Conservation (phyloP, 225 moss, liverwort and hornwort species). For the Physcomitrium patens region DNA sequence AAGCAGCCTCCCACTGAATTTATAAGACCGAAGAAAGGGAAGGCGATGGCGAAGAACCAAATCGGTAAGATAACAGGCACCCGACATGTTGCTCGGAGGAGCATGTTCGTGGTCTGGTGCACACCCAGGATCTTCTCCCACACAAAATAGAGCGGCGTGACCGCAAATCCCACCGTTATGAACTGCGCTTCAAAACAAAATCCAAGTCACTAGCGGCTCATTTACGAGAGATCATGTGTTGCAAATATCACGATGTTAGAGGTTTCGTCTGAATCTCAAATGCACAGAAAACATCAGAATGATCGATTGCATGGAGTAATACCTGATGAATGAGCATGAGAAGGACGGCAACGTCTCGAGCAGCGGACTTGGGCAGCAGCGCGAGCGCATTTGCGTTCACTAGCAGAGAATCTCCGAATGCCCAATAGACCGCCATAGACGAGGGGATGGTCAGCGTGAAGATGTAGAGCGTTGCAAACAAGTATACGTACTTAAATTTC, state of each 20-base stretch:
- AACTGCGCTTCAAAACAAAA: slow-evolving; percentile 40
- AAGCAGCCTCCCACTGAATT: slow-evolving; percentile 60
- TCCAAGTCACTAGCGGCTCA: too few relatives aligned
- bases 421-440: slow-evolving; percentile 86
- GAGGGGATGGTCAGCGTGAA: slow-evolving; percentile 92
- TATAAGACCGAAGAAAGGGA: slow-evolving; percentile 67
- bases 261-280: too few relatives aligned
- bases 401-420: slow-evolving; percentile 80
- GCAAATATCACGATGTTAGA: too few relatives aligned
- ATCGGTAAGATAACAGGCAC: slow-evolving; percentile 57
- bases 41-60: slow-evolving; percentile 64
- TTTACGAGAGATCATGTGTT: too few relatives aligned
- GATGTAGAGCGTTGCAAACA: slow-evolving; percentile 85
- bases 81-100: slow-evolving; percentile 58
- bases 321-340: slow-evolving; percentile 99
- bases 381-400: slow-evolving; percentile 72
- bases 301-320: too few relatives aligned
- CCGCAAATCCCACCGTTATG: slow-evolving; percentile 54
- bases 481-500: slow-evolving; percentile 86
- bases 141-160: slow-evolving; percentile 59
- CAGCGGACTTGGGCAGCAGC: slow-evolving; percentile 74
- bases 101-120: slow-evolving; percentile 48
- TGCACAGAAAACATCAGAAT: too few relatives aligned
- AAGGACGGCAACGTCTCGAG: slow-evolving; percentile 78
- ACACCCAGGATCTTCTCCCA: slow-evolving; percentile 69